phyloP scores from a whole-genome alignment of 2,329 filamentous ascomycete species.

The Mariannaea sp. region DNA sequence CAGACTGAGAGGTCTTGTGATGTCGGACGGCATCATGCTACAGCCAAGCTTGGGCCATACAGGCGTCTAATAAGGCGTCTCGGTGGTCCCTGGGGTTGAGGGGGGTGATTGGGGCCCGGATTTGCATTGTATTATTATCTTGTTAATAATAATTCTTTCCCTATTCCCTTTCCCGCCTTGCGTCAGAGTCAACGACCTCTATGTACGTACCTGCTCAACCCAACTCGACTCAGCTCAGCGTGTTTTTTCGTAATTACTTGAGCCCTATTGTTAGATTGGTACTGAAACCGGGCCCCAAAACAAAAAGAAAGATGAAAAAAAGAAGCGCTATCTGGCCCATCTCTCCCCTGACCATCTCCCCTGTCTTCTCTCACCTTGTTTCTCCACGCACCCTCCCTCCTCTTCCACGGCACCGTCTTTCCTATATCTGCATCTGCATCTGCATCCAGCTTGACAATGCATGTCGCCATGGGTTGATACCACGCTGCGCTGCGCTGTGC shows the following conservation, averaged over 20 bases:
- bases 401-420: conserved; percentile 5
- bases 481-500: too few species aligned
- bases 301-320: too few species aligned
- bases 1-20: conserved; percentile 3
- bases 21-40: conserved; percentile 1
- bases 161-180: not conserved
- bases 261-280: conserved; percentile 1
- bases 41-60: conserved; percentile 7
- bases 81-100: too few species aligned
- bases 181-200: conserved; percentile 10
- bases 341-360: conserved; percentile 6
- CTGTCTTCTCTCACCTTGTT: conserved; percentile 10
- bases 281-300: conserved; percentile 17
- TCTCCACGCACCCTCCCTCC: conserved; percentile 3
- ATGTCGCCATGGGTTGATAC: conserved; percentile 1
- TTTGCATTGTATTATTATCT: too few species aligned
- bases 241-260: conserved; percentile 8
- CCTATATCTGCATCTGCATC: not conserved
- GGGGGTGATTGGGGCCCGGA: too few species aligned
- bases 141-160: too few species aligned
- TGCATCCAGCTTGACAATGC: not conserved
- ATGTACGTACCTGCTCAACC: too few species aligned
- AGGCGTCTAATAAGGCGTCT: not conserved
- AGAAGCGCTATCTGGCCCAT: conserved; percentile 10
- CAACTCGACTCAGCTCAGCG: conserved; percentile 12